A percentile compares a stretch with the other conserved stretches of the same genome.
These are phyloP conservation scores for Akebia trifoliata DNA, from an alignment of 164 flowering plant species.

Conservation along the genomic window DNA sequence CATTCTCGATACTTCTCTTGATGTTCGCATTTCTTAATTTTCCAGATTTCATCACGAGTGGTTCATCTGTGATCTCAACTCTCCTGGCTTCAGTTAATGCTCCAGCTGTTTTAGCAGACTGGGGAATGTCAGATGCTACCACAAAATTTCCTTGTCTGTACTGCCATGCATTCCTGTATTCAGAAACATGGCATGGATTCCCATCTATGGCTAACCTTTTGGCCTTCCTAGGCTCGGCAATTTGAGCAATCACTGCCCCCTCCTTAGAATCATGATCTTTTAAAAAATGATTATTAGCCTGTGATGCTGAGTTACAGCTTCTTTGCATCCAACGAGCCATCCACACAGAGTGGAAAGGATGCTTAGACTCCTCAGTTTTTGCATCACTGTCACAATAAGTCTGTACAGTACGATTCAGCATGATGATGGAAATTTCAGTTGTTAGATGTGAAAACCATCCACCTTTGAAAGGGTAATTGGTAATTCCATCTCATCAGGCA, in stretches of 20 bases:
- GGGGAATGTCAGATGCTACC: slow-evolving; percentile 7
- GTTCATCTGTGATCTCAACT: slow-evolving; percentile 10
- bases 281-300: slow-evolving; percentile 9
- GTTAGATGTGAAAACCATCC: background rate
- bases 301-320: slow-evolving; percentile 21
- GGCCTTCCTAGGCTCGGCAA: slow-evolving; percentile 9
- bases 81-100: slow-evolving; percentile 16
- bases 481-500: slow-evolving; percentile 8
- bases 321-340: slow-evolving; percentile 47
- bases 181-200: slow-evolving; percentile 5
- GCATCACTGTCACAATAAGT: slow-evolving; percentile 18
- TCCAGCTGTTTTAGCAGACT: background rate
- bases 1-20: slow-evolving; percentile 9
- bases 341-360: slow-evolving; percentile 39
- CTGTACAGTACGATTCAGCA: slow-evolving; percentile 30
- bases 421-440: slow-evolving; percentile 10
- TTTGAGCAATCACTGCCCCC: slow-evolving; percentile 12
- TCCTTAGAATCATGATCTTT: slow-evolving; percentile 13
- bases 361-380: slow-evolving; percentile 17
- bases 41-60: slow-evolving; percentile 6
- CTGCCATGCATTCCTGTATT: slow-evolving; percentile 4
- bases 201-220: slow-evolving; percentile 5
- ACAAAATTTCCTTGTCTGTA: background rate
- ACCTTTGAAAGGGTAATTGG: slow-evolving; percentile 6
- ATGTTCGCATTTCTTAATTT: slow-evolving; percentile 13